A percentile compares a stretch with the other conserved stretches of the same genome.
phyloP scores from a whole-genome alignment of 2,329 filamentous ascomycete genomes.

The Macroventuria anomochaeta region DNA sequence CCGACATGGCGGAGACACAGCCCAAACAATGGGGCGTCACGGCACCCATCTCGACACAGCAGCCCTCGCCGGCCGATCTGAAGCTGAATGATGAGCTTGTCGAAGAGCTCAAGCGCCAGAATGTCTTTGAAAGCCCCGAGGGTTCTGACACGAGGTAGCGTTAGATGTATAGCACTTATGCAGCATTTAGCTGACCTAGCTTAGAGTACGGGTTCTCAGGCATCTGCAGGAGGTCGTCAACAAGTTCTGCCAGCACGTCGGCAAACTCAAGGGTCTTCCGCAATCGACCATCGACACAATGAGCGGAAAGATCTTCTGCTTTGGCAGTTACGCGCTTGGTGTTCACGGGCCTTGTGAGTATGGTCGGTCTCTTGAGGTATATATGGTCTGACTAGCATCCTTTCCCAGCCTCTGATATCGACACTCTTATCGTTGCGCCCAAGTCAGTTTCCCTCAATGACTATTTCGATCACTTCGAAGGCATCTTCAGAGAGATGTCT shows the following conservation, averaged over 20 bases:
- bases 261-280: constrained; percentile 74
- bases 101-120: constrained; percentile 83
- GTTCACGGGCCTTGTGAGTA: constrained; percentile 78
- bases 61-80: constrained; percentile 79
- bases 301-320: constrained; percentile 92
- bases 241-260: constrained; percentile 86
- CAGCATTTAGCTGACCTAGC: constrained; percentile 14
- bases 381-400: constrained; percentile 4
- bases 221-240: constrained; percentile 80
- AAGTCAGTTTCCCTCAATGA: constrained; percentile 88
- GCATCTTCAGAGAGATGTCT: constrained; percentile 76
- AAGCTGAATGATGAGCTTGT: constrained; percentile 79
- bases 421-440: constrained; percentile 90
- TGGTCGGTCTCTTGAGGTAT: neutral
- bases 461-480: constrained; percentile 91
- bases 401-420: constrained; percentile 88
- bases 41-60: constrained; percentile 76
- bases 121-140: constrained; percentile 85
- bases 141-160: constrained; percentile 82
- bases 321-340: constrained; percentile 92
- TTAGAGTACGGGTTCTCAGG: constrained; percentile 73
- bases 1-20: constrained; percentile 42
- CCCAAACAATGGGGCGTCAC: constrained; percentile 72
- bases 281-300: constrained; percentile 80
- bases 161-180: neutral